A percentile compares a stretch with the other conserved stretches of the same genome.
These are phyloP conservation scores for Rhynchosporium graminicola DNA, from an alignment of 2,329 filamentous ascomycete species.

Conservation along the genomic window DNA sequence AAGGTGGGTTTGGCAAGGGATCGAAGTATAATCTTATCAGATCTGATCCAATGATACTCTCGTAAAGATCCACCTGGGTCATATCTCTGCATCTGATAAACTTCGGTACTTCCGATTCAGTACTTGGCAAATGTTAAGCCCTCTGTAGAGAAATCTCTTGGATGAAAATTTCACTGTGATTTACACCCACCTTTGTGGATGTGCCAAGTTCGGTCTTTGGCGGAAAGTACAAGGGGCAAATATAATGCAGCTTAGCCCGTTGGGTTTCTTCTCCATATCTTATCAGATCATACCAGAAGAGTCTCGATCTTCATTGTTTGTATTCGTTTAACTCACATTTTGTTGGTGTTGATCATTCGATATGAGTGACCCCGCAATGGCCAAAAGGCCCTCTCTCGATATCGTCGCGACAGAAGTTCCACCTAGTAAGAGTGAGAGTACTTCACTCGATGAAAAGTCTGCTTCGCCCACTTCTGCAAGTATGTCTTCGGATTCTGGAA, in stretches of 20 bases:
- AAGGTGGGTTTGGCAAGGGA: not conserved
- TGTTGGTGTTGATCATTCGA: not conserved
- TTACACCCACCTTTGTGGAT: not conserved
- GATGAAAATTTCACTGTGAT: not conserved
- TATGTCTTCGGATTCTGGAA: not conserved
- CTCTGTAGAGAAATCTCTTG: not conserved
- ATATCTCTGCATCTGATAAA: constrained; percentile 24
- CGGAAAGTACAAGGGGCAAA: not conserved
- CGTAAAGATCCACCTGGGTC: constrained; percentile 7
- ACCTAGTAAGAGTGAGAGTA: not conserved
- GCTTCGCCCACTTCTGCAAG: constrained; percentile 2
- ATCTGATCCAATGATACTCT: not conserved
- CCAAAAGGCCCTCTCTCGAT: constrained; percentile 11
- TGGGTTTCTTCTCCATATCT: not conserved
- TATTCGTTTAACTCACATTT: not conserved
- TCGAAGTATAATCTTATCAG: constrained; percentile 6
- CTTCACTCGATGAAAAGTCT: constrained; percentile 3
- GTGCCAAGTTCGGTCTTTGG: constrained; percentile 1
- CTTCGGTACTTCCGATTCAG: not conserved
- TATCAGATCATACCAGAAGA: constrained; percentile 7
- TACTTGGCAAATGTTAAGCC: constrained; percentile 15
- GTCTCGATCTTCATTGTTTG: not conserved
- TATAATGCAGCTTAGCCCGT: not conserved
- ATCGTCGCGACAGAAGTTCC: constrained; percentile 3
- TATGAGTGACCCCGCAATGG: constrained; percentile 12